Evolutionary conservation across 768 basidiomycete genomes (phyloP).

Genomic region (Sarcodon sp.): DNA sequence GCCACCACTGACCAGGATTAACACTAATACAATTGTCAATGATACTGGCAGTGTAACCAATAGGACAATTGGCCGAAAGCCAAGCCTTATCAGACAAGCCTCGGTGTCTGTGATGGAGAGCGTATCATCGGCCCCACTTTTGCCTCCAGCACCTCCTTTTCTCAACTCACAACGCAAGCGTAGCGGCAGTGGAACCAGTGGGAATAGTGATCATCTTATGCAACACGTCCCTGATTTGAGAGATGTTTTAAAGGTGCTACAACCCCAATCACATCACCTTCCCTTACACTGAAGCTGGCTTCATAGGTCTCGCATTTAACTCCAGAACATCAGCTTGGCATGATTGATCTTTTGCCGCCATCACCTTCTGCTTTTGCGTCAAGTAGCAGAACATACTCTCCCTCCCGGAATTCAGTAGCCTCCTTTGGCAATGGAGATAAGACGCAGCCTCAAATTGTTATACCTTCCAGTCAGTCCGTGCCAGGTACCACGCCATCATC

Average conservation of each 20-base stretch:
- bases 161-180: slow-evolving; percentile 27
- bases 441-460: no score
- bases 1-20: no score
- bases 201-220: slow-evolving; percentile 18
- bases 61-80: slow-evolving; percentile 14
- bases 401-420: slow-evolving; percentile 25
- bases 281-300: neutral
- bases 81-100: slow-evolving; percentile 34
- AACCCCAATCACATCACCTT: neutral
- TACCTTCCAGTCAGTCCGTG: slow-evolving; percentile 12
- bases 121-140: slow-evolving; percentile 17
- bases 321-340: slow-evolving; percentile 58
- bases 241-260: slow-evolving; percentile 56
- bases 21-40: no score
- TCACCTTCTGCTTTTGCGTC: slow-evolving; percentile 39
- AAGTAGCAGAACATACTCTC: slow-evolving; percentile 24
- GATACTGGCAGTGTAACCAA: no score
- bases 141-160: slow-evolving; percentile 29
- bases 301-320: slow-evolving; percentile 50
- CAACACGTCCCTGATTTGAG: slow-evolving; percentile 46
- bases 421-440: no score
- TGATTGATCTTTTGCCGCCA: slow-evolving; percentile 59
- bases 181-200: slow-evolving; percentile 34
- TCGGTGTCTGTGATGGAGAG: slow-evolving; percentile 45
- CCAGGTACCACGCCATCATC: slow-evolving; percentile 10